Base-by-base conservation (phyloP, 129 eudicot species). In the Artemisia tridentata region DNA sequence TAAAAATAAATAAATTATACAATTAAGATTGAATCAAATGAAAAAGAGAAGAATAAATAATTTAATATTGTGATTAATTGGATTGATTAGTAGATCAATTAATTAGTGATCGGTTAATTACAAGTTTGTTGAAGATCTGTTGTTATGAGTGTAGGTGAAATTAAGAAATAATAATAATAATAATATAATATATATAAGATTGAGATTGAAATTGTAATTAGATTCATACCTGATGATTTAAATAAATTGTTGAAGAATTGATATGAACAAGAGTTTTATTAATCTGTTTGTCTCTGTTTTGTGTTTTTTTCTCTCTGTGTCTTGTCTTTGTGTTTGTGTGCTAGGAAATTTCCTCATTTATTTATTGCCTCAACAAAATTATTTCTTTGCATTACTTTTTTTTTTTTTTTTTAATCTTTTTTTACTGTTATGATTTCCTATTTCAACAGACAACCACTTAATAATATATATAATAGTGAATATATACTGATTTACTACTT, bases 101-200 rank as follows among this genome's bases (percentile, higher is more conserved):
- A 51, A 73, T 18, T 17, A 53, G 4, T 52, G 18, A 68, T 58
- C 43, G 8, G 53, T n/a, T 69, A 51, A 77, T 77, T 57, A 71
- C 6, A 41, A 63, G 79, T 65, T 5, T 23, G 48, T 20, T 10
- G 23, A 41, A 77, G 80, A 77, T 69, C 76, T 71, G 65, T 10
- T 71, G 64, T 10, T 69, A 77, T 49, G n/a, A 76, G 75, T 77
- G 76, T 75, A 65, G 11, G 43, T 17, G 43, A 49, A 66, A 69
- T 29, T 29, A 29, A 29, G 34, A 29, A 29, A 27, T 25, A 3
- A 25, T 25, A 25, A 25, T 25, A 21, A 21, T 18, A 8, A 60
- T 11, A 38, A 41, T 20, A 51, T 27, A 27, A 3, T 3, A 76
- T 50, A 50, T 49, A 41, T 51, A 2, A 41, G 41, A 34, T 68